Evolutionary conservation across 495 filamentous ascomycete genomes (phyloP).

Genomic region (Talaromyces adpressus): DNA sequence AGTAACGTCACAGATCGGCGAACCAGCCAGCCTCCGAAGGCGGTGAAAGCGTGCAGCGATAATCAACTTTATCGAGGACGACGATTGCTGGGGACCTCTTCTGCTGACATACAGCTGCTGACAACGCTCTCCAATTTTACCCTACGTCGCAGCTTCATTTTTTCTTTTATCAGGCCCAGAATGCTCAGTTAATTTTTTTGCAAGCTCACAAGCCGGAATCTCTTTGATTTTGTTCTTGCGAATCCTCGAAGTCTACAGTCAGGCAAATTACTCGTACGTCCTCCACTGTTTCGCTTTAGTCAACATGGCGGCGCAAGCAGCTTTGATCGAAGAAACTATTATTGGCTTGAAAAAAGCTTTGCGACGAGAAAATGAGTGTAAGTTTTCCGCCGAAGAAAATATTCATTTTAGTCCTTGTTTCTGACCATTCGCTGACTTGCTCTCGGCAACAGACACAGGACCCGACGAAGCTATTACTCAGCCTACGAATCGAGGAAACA

Average conservation of each 20-base stretch:
- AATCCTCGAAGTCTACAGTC: not conserved
- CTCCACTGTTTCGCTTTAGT: not conserved
- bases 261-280: not conserved
- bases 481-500: constrained; percentile 85
- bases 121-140: not conserved
- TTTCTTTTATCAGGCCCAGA: not conserved
- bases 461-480: constrained; percentile 76
- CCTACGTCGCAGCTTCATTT: not conserved
- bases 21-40: constrained; percentile 2
- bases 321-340: constrained; percentile 65
- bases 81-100: not conserved
- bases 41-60: constrained; percentile 8
- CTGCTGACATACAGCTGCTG: not conserved
- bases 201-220: not conserved
- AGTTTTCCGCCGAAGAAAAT: constrained; percentile 9
- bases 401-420: not conserved
- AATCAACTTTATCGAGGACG: not conserved
- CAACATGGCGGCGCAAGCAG: constrained; percentile 63
- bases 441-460: constrained; percentile 60
- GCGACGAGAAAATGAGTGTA: constrained; percentile 55
- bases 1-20: constrained; percentile 7
- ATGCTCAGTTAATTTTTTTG: not conserved
- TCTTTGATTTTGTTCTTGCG: not conserved
- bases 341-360: constrained; percentile 68
- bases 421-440: not conserved